Evolutionary conservation across 108 stramenopile genomes (phyloP).

Genomic region (Mediolabrus comicus): DNA sequence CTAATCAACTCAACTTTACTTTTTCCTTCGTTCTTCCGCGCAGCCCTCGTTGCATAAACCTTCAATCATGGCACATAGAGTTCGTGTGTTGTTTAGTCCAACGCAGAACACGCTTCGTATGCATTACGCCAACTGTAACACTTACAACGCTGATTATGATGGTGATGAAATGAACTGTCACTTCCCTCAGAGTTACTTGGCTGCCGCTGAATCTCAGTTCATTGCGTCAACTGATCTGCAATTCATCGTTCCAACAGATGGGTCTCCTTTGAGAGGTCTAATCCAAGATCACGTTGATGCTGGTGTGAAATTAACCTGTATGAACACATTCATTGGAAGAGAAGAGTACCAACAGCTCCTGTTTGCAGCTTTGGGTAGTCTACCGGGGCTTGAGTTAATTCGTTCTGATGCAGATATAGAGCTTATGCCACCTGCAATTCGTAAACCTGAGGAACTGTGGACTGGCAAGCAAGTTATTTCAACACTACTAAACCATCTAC

Average conservation of each 20-base stretch:
- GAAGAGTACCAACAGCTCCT: conserved; percentile 96
- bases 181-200: conserved; percentile 96
- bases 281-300: conserved; percentile 99
- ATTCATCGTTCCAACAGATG: conserved; percentile 96
- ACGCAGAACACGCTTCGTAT: conserved; percentile 96
- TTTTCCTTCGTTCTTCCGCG: conserved; percentile 9
- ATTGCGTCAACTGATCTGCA: conserved; percentile 95
- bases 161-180: conserved; percentile 99
- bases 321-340: conserved; percentile 90
- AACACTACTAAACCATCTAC: conserved; percentile 77
- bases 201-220: conserved; percentile 90
- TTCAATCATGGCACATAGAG: conserved; percentile 99
- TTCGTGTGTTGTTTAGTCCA: conserved; percentile 92
- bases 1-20: background rate
- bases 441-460: conserved; percentile 92
- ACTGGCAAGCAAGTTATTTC: conserved; percentile 97
- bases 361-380: conserved; percentile 85
- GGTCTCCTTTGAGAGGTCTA: conserved; percentile 94
- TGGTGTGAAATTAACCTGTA: conserved; percentile 94
- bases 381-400: conserved; percentile 90
- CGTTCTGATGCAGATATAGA: conserved; percentile 74
- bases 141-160: conserved; percentile 99
- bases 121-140: conserved; percentile 99
- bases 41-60: conserved; percentile 99
- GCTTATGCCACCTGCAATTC: conserved; percentile 92